phyloP scores from a whole-genome alignment of 164 flowering plant species.

The Sextonia rubra region DNA sequence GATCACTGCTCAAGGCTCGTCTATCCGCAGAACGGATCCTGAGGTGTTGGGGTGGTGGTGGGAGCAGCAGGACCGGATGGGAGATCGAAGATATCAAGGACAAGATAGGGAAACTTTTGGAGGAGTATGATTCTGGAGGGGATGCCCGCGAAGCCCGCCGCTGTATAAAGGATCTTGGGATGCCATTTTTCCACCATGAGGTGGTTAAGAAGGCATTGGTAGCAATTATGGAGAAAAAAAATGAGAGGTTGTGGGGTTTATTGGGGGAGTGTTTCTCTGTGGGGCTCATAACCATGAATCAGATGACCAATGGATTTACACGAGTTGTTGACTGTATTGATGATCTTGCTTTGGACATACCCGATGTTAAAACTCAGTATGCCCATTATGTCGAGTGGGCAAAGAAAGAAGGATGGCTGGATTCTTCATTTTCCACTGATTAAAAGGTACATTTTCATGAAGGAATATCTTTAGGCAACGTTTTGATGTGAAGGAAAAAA shows the following conservation, averaged over 20 bases:
- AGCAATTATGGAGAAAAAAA: conserved; percentile 46
- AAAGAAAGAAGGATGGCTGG: conserved; percentile 52
- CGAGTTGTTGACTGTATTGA: conserved; percentile 60
- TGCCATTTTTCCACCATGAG: conserved; percentile 86
- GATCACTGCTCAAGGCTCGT: conserved; percentile 52
- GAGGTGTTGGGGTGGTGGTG: conserved; percentile 68
- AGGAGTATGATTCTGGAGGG: conserved; percentile 76
- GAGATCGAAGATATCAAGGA: conserved; percentile 69
- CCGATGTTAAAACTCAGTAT: conserved; percentile 54
- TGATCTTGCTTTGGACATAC: conserved; percentile 69
- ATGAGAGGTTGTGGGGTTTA: conserved; percentile 48
- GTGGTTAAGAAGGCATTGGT: conserved; percentile 76
- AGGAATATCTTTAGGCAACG: no score
- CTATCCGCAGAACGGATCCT: conserved; percentile 60
- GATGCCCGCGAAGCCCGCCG: conserved; percentile 58
- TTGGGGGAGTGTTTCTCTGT: conserved; percentile 39
- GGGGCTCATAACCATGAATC: conserved; percentile 57
- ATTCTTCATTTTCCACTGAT: conserved; percentile 32
- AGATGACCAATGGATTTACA: conserved; percentile 67
- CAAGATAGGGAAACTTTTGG: conserved; percentile 51
- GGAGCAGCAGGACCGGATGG: conserved; percentile 49
- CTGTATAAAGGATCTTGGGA: conserved; percentile 66
- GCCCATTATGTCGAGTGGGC: conserved; percentile 37
- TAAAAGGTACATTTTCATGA: neutral
- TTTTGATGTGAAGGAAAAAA: no score